Base-by-base conservation (phyloP, 495 filamentous ascomycete species). In the Niebla homalea region DNA sequence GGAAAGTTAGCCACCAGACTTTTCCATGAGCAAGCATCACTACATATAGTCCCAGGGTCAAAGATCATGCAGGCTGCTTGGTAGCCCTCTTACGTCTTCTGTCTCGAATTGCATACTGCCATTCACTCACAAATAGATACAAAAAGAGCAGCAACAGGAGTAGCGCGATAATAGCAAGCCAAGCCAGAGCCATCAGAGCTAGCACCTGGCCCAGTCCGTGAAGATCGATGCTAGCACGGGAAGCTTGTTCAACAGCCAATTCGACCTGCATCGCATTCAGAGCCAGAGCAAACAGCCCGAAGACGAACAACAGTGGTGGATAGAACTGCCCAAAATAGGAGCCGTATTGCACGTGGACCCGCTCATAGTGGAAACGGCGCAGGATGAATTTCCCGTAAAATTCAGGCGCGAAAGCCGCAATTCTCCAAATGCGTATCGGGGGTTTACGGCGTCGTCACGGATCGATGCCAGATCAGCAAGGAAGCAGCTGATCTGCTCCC, bases 391-490 rank as follows among this genome's bases (percentile, higher is more conserved):
- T 57, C 2, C 32, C 41, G 23, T 53, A 64, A 39, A 47, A 32
- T 72, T 68, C 1, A 72, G 49, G 0, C 67, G 56, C 2, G 38
- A 49, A 0, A 72, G 52, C 0, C 67, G 59, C 3, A 74, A 52
- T 45, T 73, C 66, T 21, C 67, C 70, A 45, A 65, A 71, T 1
- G 43, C 21, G 48, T 66, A 73, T 16, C 70, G 58, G 16, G 25
- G 23, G 22, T 49, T 51, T 2, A 67, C 49, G 3, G 39, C 18
- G 7, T 25, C 18, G 51, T 63, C 47, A 19, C 14, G 2, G 2
- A 54, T 42, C 23, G 47, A 46, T 29, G 36, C 18, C 21, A 60
- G 51, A 21, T 43, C 52, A 1, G 23, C 20, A 1, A 50, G 45
- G 22, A 61, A 55, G 5, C n/a, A 26, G 22, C 37, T 14, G 38